Evolutionary conservation across 306 rosid genomes (phyloP), one percentile per base, ranked within the genome.

Genomic region (Lathyrus aphaca): DNA sequence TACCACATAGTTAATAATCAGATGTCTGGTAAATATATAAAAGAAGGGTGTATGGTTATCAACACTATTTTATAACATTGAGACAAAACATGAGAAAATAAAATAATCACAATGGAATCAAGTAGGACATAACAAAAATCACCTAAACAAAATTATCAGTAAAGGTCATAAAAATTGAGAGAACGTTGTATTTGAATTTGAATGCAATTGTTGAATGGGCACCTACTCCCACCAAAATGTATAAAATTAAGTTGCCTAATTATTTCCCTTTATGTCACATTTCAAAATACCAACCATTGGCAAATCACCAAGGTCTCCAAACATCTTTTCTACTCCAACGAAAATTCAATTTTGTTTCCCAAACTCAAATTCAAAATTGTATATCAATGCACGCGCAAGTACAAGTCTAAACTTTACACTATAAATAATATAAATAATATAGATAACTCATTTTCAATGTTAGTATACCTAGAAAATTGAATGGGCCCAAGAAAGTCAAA

Each of bases 181-280:
- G n/a, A n/a, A n/a, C n/a, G n/a, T n/a, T n/a, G n/a, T n/a, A n/a
- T n/a, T 32, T 56, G 72, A 68, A 69, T 60, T 49, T 68, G 16
- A 54, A 32, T 38, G 65, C 27, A n/a, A 17, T 8, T 38, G 30
- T 45, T 45, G 66, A 45, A 68, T 58, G 23, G 72, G 50, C 32
- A 68, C 71, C 81, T 50, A 64, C 46, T 69, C 81, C 80, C 67
- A 80, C 80, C 71, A 17, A 75, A 65, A 32, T 16, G 18, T 9
- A 60, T 48, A 17, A 55, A 71, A 45, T 5, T 37, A 50, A 15
- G 42, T 54, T 25, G 45, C 56, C 61, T 3, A 62, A 1, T 54
- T 55, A 43, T 19, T 30, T 19, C 14, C 60, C 60, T 64, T 64
- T 55, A 23, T 40, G 55, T 15, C 13, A 63, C 46, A 10, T 37